Percentiles rank a stretch among this genome's conserved stretches.
phyloP scores from a whole-genome alignment of 2,329 filamentous ascomycete genomes.

The Diaporthe helianthi region DNA sequence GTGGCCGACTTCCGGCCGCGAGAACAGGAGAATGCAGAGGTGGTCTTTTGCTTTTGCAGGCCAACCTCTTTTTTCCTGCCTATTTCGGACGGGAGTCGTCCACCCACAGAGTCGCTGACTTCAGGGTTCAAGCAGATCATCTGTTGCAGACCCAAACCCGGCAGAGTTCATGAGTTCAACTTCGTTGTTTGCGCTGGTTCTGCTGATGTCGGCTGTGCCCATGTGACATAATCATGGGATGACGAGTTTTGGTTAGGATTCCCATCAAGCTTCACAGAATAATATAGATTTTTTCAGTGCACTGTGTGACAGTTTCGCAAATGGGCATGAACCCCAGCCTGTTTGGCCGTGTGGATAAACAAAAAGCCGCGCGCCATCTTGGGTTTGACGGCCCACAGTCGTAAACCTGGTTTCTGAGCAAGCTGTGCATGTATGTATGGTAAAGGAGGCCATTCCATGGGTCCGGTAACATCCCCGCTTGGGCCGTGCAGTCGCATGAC shows the following conservation, averaged over 20 bases:
- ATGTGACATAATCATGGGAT: not conserved
- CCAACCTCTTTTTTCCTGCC: not conserved
- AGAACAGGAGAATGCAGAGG: not conserved
- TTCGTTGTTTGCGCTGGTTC: too few relatives aligned
- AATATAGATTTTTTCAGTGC: not conserved
- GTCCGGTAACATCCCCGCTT: constrained; percentile 5
- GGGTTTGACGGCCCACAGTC: not conserved
- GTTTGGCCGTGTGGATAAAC: not conserved
- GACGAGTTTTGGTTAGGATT: not conserved
- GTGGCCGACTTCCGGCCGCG: constrained; percentile 11
- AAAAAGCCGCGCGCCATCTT: not conserved
- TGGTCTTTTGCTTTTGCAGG: too few relatives aligned
- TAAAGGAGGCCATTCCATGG: not conserved
- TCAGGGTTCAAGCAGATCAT: not conserved
- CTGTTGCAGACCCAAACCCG: not conserved
- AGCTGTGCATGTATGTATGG: not conserved
- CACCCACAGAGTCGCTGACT: not conserved
- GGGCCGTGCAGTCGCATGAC: constrained; percentile 12
- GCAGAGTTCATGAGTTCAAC: too few relatives aligned
- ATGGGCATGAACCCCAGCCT: not conserved
- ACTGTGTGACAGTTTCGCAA: too few relatives aligned
- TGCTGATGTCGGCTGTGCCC: not conserved
- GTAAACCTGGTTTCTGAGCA: not conserved
- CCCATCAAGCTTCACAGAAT: not conserved
- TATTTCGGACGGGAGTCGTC: not conserved